Percentiles rank a stretch among this genome's conserved stretches.
Evolutionary conservation across 2,329 filamentous ascomycete genomes (phyloP).

Genomic region (Beauveria medogensis): DNA sequence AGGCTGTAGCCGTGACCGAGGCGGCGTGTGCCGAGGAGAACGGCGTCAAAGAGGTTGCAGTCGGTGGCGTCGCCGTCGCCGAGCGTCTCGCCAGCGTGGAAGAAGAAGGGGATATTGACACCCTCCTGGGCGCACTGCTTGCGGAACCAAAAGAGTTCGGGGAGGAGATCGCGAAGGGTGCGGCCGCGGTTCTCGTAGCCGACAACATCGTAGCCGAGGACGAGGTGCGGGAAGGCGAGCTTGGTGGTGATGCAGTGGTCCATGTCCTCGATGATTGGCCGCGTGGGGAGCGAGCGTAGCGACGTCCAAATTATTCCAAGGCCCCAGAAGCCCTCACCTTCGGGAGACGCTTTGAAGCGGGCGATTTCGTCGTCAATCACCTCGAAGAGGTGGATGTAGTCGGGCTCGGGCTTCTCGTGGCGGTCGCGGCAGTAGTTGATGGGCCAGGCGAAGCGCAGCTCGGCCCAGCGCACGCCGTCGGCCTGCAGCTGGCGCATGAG

Average conservation of each 20-base stretch:
- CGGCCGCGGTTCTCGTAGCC: conserved; percentile 78
- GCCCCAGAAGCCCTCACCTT: conserved; percentile 76
- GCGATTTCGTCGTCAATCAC: conserved; percentile 71
- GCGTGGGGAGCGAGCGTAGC: conserved; percentile 55
- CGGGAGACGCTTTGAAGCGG: conserved; percentile 62
- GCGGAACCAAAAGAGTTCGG: conserved; percentile 88
- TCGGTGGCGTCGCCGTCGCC: conserved; percentile 68
- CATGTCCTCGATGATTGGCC: conserved; percentile 70
- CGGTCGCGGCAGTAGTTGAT: conserved; percentile 60
- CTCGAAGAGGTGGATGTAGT: conserved; percentile 62
- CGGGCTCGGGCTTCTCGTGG: conserved; percentile 55
- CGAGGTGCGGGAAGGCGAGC: conserved; percentile 65
- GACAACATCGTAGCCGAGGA: conserved; percentile 84
- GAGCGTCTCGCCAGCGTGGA: conserved; percentile 85
- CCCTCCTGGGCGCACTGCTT: conserved; percentile 71
- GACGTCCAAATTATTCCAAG: conserved; percentile 78
- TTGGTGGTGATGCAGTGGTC: conserved; percentile 80
- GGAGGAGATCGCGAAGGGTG: conserved; percentile 66
- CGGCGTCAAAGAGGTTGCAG: conserved; percentile 77
- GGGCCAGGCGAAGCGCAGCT: conserved; percentile 67
- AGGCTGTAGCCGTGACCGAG: conserved; percentile 87
- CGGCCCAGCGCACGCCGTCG: conserved; percentile 80
- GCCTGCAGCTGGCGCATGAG: conserved; percentile 64
- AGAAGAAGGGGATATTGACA: conserved; percentile 86
- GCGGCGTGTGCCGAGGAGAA: conserved; percentile 76